These are phyloP conservation scores for Bipolaris bicolor DNA, from an alignment of 2,329 filamentous ascomycete genomes.

Conservation along the genomic window DNA sequence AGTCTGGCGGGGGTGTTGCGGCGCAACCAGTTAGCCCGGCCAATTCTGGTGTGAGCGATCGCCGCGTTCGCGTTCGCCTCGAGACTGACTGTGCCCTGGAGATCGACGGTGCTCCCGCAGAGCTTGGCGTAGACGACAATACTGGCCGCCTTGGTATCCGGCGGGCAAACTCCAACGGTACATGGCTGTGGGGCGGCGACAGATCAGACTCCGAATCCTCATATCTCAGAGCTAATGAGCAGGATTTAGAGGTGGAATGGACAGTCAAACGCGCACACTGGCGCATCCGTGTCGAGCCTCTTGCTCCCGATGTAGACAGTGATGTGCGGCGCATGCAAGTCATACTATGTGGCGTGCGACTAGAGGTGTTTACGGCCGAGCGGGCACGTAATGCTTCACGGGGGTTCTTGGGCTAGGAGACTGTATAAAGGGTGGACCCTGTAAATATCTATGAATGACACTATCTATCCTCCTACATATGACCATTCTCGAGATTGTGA, in stretches of 20 bases:
- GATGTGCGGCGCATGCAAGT: constrained; percentile 63
- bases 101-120: constrained; percentile 30
- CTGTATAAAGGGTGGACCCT: neutral
- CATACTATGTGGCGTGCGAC: constrained; percentile 74
- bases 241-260: constrained; percentile 39
- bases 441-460: neutral
- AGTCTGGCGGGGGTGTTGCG: constrained; percentile 62
- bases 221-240: constrained; percentile 16
- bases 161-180: neutral
- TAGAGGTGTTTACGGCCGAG: constrained; percentile 74
- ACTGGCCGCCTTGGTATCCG: constrained; percentile 27
- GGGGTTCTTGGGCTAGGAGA: constrained; percentile 60
- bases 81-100: constrained; percentile 32
- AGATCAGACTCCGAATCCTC: neutral
- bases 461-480: constrained; percentile 1
- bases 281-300: constrained; percentile 63
- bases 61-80: constrained; percentile 61
- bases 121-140: constrained; percentile 23
- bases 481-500: constrained; percentile 2
- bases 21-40: constrained; percentile 70
- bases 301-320: constrained; percentile 53
- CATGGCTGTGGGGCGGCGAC: constrained; percentile 5
- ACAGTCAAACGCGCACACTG: constrained; percentile 49
- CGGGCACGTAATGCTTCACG: constrained; percentile 68
- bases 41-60: constrained; percentile 72